Conservation (phyloP, 768 basidiomycete genomes). For the Clitopilus passeckerianus region DNA sequence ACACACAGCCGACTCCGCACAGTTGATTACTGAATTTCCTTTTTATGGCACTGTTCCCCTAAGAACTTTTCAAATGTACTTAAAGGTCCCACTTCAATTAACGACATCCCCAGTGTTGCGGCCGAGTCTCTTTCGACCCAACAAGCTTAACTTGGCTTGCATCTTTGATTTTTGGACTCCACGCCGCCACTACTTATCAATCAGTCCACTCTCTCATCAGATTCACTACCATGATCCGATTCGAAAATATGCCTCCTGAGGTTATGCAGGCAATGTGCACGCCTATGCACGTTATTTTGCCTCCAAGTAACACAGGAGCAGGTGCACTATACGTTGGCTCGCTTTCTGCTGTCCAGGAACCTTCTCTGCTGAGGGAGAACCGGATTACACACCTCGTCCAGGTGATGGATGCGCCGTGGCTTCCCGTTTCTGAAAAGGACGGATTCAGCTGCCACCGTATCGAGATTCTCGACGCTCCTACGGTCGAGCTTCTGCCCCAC, state of each 20-base stretch:
- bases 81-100: neutral
- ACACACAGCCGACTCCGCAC: neutral
- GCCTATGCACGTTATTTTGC: constrained; percentile 72
- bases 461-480: constrained; percentile 58
- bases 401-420: constrained; percentile 59
- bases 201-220: neutral
- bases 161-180: neutral
- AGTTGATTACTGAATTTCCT: neutral
- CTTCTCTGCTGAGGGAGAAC: constrained; percentile 41
- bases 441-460: constrained; percentile 58
- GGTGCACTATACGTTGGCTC: constrained; percentile 60
- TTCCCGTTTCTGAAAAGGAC: constrained; percentile 40
- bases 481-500: constrained; percentile 61
- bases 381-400: constrained; percentile 55
- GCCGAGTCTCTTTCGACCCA: neutral
- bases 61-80: neutral
- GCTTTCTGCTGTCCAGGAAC: constrained; percentile 54
- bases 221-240: constrained; percentile 57
- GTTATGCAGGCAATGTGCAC: constrained; percentile 84
- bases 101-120: neutral
- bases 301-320: constrained; percentile 25
- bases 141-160: neutral
- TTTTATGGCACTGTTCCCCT: neutral
- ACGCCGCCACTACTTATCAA: neutral
- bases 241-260: constrained; percentile 69